These are phyloP conservation scores for Phytophthora uliginosa DNA, from an alignment of 352 stramenopile species.

Conservation along the genomic window DNA sequence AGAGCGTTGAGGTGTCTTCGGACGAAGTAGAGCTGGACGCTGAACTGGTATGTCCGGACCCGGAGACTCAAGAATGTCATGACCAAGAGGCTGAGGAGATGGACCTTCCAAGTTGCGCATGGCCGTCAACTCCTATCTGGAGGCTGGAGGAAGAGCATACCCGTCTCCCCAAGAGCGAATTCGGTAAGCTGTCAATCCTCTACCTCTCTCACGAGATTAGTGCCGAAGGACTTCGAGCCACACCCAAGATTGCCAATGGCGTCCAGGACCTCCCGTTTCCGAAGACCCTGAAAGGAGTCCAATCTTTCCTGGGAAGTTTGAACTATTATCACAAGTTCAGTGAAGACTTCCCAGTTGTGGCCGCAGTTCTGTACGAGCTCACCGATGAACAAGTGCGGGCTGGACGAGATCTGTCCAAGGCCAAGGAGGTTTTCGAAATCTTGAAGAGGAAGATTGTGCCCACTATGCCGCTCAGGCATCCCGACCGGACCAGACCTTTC, in stretches of 20 bases:
- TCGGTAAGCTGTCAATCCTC: background rate
- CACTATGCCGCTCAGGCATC: background rate
- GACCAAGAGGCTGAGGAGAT: too few relatives aligned
- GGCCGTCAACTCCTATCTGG: too few relatives aligned
- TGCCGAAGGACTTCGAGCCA: background rate
- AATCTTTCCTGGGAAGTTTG: background rate
- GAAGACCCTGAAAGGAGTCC: background rate
- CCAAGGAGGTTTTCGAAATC: slow-evolving; percentile 2
- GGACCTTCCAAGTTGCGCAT: too few relatives aligned
- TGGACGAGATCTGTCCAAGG: background rate
- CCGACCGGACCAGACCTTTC: background rate
- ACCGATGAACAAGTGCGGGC: slow-evolving; percentile 1
- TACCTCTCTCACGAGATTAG: slow-evolving; percentile 2
- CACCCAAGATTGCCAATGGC: background rate
- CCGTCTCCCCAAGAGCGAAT: slow-evolving; percentile 1
- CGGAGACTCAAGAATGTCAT: too few relatives aligned
- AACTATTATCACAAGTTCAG: slow-evolving; percentile 11
- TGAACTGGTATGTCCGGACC: too few relatives aligned
- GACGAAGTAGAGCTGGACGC: too few relatives aligned
- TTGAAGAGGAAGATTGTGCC: slow-evolving; percentile 1
- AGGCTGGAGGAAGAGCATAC: background rate
- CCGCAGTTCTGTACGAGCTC: background rate
- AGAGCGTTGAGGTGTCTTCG: too few relatives aligned
- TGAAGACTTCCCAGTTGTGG: background rate
- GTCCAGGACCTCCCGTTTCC: slow-evolving; percentile 1